Evolutionary conservation across 768 basidiomycete species (phyloP).

Genomic region (Lentinula boryana): DNA sequence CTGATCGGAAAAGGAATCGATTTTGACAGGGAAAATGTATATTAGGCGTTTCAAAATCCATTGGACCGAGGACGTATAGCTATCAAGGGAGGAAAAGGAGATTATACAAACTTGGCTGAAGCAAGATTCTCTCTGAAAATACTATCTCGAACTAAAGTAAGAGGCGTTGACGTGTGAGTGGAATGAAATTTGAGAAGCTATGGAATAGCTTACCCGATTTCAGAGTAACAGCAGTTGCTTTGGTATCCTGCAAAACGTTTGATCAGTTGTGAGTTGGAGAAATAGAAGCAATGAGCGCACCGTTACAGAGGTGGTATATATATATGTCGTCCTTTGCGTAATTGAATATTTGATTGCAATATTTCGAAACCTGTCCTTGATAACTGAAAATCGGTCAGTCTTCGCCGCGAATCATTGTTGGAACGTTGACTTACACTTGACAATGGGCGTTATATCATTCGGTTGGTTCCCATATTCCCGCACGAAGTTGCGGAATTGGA

Average conservation of each 20-base stretch:
- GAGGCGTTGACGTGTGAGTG: neutral
- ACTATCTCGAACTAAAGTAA: constrained; percentile 40
- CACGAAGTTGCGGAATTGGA: constrained; percentile 46
- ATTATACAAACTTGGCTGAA: constrained; percentile 36
- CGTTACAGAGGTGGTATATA: constrained; percentile 54
- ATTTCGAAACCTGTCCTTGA: constrained; percentile 47
- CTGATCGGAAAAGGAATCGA: neutral
- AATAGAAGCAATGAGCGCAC: constrained; percentile 27
- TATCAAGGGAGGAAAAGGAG: neutral
- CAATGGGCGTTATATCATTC: constrained; percentile 48
- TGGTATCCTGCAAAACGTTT: constrained; percentile 40
- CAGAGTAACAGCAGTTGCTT: constrained; percentile 46
- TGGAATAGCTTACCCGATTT: constrained; percentile 31
- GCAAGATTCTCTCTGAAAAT: constrained; percentile 48
- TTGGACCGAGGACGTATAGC: neutral
- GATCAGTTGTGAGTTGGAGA: neutral
- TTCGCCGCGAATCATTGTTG: neutral
- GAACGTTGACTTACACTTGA: constrained; percentile 43
- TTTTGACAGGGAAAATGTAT: neutral
- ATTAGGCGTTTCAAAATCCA: neutral
- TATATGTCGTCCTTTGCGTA: constrained; percentile 45
- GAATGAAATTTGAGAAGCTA: neutral
- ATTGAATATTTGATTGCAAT: constrained; percentile 39
- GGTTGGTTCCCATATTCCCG: constrained; percentile 57
- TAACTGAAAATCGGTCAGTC: constrained; percentile 19